Evolutionary conservation across 31 red algal genomes (phyloP).

Genomic region (Endocladia muricata): DNA sequence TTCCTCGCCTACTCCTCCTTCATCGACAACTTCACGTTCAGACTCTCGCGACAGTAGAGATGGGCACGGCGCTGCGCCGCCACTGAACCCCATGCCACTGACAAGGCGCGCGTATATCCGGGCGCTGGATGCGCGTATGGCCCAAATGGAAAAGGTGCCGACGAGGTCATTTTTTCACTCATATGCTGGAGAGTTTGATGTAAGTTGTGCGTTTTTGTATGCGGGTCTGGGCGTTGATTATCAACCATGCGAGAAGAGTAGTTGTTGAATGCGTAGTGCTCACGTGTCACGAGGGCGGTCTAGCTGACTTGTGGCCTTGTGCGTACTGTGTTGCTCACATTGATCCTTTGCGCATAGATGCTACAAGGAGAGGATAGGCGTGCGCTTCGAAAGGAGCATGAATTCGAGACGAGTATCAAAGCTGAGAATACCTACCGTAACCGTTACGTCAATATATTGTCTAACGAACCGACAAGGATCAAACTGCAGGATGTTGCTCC

Average conservation of each 20-base stretch:
- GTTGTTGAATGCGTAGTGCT: background rate
- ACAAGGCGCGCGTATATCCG: slow-evolving; percentile 30
- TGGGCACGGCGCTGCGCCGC: background rate
- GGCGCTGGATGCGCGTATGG: slow-evolving; percentile 61
- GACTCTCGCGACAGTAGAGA: background rate
- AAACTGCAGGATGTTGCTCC: slow-evolving; percentile 56
- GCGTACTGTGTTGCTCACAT: background rate
- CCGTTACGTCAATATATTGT: slow-evolving; percentile 67
- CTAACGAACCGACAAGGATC: slow-evolving; percentile 71
- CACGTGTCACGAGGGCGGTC: background rate
- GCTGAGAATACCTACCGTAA: slow-evolving; percentile 65
- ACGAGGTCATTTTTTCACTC: slow-evolving; percentile 60
- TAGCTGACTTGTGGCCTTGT: background rate
- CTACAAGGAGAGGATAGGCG: slow-evolving; percentile 45
- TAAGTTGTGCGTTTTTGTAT: slow-evolving; percentile 41
- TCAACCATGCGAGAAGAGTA: background rate
- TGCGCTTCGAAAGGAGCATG: slow-evolving; percentile 30
- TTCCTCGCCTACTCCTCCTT: background rate
- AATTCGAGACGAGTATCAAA: slow-evolving; percentile 61
- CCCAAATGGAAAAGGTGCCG: slow-evolving; percentile 63
- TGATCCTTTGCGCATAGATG: slow-evolving; percentile 16
- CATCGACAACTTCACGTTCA: background rate
- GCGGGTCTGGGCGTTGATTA: background rate
- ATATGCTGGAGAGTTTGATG: slow-evolving; percentile 82
- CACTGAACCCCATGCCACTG: slow-evolving; percentile 7